Evolutionary conservation across 1,284 basidiomycete genomes (phyloP).

Genomic region (Abortiporus biennis): DNA sequence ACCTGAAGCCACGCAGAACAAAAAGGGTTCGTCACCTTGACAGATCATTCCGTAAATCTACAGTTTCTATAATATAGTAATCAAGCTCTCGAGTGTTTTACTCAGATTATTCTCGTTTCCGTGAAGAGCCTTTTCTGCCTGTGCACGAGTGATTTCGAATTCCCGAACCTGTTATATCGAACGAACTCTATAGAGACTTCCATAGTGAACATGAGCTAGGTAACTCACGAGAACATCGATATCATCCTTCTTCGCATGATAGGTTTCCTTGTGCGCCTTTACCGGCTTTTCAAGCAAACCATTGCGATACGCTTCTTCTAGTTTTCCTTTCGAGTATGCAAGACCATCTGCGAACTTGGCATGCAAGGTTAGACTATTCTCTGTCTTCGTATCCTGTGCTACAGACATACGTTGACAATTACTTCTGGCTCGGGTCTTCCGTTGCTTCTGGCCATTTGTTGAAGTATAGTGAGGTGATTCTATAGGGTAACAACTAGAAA

Average conservation of each 20-base stretch:
- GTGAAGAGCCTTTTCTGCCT: conserved; percentile 51
- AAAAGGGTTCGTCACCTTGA: not conserved
- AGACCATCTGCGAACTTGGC: conserved; percentile 57
- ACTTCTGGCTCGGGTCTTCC: conserved; percentile 63
- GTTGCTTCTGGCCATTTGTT: too few relatives aligned
- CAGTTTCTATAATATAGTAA: too few relatives aligned
- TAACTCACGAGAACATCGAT: conserved; percentile 54
- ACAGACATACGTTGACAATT: conserved; percentile 51
- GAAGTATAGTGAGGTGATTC: conserved; percentile 5
- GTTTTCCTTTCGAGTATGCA: conserved; percentile 58
- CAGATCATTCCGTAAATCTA: conserved; percentile 5
- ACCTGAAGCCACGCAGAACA: not conserved
- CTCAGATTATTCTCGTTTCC: conserved; percentile 32
- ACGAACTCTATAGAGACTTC: not conserved
- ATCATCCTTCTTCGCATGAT: conserved; percentile 46
- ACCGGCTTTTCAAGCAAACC: conserved; percentile 49
- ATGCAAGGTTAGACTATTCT: conserved; percentile 3
- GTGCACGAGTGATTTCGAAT: conserved; percentile 52
- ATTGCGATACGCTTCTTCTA: conserved; percentile 58
- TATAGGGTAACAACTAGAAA: not conserved
- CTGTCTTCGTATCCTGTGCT: too few relatives aligned
- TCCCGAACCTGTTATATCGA: conserved; percentile 43
- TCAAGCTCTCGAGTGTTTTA: conserved; percentile 25
- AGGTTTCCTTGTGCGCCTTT: conserved; percentile 33
- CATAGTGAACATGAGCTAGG: not conserved